These are phyloP conservation scores for Pseudogymnoascus sp. DNA, from an alignment of 2,329 filamentous ascomycete species.

Conservation along the genomic window DNA sequence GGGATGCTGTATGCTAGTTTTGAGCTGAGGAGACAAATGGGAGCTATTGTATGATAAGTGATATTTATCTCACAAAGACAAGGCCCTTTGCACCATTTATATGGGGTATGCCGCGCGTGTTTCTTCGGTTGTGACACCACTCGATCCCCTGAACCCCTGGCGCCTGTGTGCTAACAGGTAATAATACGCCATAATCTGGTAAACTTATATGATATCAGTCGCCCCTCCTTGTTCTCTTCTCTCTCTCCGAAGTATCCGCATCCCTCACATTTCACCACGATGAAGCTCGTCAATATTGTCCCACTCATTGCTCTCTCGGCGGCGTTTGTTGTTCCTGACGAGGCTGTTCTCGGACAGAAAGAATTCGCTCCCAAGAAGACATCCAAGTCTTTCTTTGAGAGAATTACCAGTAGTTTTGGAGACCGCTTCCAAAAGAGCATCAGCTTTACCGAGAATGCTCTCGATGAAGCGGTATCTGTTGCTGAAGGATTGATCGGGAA, in stretches of 20 bases:
- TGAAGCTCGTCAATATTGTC: constrained; percentile 36
- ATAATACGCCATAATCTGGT: not conserved
- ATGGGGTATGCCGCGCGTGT: not conserved
- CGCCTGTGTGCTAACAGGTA: not conserved
- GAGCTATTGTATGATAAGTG: not conserved
- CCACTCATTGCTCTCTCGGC: constrained; percentile 41
- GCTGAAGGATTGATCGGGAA: constrained; percentile 17
- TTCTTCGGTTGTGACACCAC: constrained; percentile 1
- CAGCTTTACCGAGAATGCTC: constrained; percentile 22
- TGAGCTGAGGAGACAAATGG: not conserved
- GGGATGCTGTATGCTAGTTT: not conserved
- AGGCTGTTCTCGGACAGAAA: constrained; percentile 38
- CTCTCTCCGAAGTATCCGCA: not conserved
- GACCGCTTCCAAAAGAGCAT: constrained; percentile 22
- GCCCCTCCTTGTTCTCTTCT: not conserved
- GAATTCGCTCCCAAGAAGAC: constrained; percentile 30
- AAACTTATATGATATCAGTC: constrained; percentile 1
- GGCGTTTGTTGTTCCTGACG: constrained; percentile 45
- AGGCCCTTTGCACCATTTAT: not conserved
- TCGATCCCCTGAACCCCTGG: not conserved
- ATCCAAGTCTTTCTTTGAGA: constrained; percentile 26
- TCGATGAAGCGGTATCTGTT: constrained; percentile 26
- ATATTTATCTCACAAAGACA: not conserved
- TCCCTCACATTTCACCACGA: constrained; percentile 19
- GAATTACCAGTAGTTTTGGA: constrained; percentile 27